Evolutionary conservation across 2,329 filamentous ascomycete species (phyloP), one percentile per base, ranked within the genome.

Genomic region (Atkinsonella hypoxylon): DNA sequence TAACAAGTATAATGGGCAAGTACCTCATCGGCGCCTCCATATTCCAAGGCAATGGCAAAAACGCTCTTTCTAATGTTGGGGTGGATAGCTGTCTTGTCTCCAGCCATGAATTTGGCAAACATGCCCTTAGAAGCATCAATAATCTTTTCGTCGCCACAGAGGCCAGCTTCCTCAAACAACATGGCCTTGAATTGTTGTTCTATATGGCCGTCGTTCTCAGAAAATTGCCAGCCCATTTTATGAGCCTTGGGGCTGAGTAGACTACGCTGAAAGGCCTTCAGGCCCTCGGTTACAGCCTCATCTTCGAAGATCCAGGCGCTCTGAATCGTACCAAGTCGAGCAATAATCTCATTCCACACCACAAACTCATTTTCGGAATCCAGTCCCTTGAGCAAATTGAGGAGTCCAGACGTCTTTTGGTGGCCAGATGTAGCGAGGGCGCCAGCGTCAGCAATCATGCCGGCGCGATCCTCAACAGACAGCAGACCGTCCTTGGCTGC

Each of bases 111-210:
- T 66, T 87, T 89, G 62, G 77, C 76, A 65, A 96, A 95, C 86
- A 96, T 94, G 30, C 90, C 87, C 69, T 89, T 85, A 8, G 89
- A 85, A 8, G 89, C 88, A 47, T 81, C 76, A 62, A 91, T 80
- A 54, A 95, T 80, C 57, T 78, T 74, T 60, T 89, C 73, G 61
- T 97, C 91, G 34, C 89, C 89, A 44, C 83, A 78, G 57, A 88
- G 73, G 52, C 90, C 91, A 47, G 91, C 89, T 58, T 77, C 81
- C 54, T 87, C 86, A 64, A 97, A 97, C 65, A 96, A 78, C 64
- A 96, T 79, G 13, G 82, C 83, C 75, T 97, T 97, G 77, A 95
- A 94, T 65, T 96, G 90, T 67, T 95, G 89, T 65, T 90, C 77
- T 57, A 96, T 83, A 64, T 96, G 90, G 47, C 86, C 88, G 60